A percentile compares a stretch with the other conserved stretches of the same genome.
Evolutionary conservation across 495 filamentous ascomycete species (phyloP).

Genomic region (Daldinia caldariorum): DNA sequence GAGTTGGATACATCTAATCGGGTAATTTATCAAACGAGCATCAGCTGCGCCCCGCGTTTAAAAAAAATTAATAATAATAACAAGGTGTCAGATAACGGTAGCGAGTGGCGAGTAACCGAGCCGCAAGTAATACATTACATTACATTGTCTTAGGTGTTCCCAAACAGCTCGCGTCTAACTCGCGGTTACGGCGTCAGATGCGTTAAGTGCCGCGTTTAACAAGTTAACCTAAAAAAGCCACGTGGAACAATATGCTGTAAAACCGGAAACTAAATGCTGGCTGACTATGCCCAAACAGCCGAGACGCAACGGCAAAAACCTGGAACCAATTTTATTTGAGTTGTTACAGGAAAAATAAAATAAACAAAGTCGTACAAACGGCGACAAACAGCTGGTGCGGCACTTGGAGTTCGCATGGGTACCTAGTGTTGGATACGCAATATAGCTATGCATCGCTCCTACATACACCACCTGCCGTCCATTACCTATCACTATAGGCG

Average conservation of each 20-base stretch:
- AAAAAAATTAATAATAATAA: no score
- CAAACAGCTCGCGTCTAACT: constrained; percentile 20
- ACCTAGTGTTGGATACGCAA: neutral
- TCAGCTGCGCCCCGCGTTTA: neutral
- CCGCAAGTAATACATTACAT: neutral
- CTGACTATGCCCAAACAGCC: neutral
- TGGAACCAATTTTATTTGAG: neutral
- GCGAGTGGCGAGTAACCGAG: neutral
- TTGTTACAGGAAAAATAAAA: constrained; percentile 23
- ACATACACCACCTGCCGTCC: neutral
- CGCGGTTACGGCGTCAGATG: constrained; percentile 35
- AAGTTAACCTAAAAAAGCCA: constrained; percentile 14
- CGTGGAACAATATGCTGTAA: constrained; percentile 35
- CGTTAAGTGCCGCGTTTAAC: constrained; percentile 18
- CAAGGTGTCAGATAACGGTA: neutral
- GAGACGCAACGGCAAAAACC: constrained; percentile 9
- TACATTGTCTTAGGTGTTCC: constrained; percentile 4
- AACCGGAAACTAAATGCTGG: constrained; percentile 15
- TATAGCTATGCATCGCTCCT: neutral
- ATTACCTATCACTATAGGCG: neutral
- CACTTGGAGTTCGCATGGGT: constrained; percentile 1
- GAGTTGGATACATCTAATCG: neutral
- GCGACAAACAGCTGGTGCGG: neutral
- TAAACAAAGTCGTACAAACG: constrained; percentile 25
- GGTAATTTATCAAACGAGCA: neutral